A percentile compares a stretch with the other conserved stretches of the same genome.
These are phyloP conservation scores for Pseudocercospora musae DNA, from an alignment of 2,329 filamentous ascomycete genomes.

Conservation along the genomic window DNA sequence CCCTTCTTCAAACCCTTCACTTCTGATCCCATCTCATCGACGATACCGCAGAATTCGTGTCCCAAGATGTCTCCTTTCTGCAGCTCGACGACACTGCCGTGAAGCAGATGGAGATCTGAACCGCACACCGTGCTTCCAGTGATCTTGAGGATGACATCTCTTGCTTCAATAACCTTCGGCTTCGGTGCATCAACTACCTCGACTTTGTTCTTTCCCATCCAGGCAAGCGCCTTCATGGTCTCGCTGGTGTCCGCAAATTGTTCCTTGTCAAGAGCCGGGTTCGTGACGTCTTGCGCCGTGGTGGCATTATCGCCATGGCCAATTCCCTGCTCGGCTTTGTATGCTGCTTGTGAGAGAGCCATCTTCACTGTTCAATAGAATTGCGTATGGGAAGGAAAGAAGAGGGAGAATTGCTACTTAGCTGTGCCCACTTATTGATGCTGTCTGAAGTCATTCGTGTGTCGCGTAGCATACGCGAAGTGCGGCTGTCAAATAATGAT, in stretches of 20 bases:
- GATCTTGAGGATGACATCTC: constrained; percentile 77
- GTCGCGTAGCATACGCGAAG: not conserved
- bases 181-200: constrained; percentile 66
- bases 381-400: not conserved
- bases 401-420: not conserved
- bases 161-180: constrained; percentile 68
- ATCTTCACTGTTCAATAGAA: constrained; percentile 17
- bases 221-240: constrained; percentile 72
- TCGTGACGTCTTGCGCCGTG: constrained; percentile 66
- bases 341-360: constrained; percentile 63
- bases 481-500: not conserved
- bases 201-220: constrained; percentile 79
- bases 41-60: constrained; percentile 52
- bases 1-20: constrained; percentile 44
- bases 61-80: constrained; percentile 52
- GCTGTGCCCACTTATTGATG: not conserved
- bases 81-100: constrained; percentile 48
- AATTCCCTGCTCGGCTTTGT: constrained; percentile 61
- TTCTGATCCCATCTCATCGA: constrained; percentile 45
- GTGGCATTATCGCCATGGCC: constrained; percentile 65
- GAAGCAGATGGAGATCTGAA: constrained; percentile 58
- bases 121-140: constrained; percentile 64
- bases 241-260: constrained; percentile 53
- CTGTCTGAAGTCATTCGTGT: not conserved
- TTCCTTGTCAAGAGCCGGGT: constrained; percentile 53